phyloP scores from a whole-genome alignment of 148 eudicot genomes.

The Rhododendron molle region DNA sequence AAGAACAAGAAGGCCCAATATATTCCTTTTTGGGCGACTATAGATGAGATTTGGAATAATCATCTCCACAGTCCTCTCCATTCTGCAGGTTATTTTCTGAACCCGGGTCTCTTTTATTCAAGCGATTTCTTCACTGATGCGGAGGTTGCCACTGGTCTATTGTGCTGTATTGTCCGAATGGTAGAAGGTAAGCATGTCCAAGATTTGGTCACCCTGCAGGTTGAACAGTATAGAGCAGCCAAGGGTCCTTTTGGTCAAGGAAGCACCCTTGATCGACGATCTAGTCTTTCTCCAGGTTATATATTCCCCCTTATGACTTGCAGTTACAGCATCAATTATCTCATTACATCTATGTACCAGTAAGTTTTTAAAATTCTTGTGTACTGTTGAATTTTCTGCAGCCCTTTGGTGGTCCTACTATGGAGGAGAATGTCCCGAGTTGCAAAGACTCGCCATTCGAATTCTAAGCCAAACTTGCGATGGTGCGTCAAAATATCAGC shows the following conservation, averaged over 20 bases:
- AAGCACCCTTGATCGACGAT: constrained; percentile 16
- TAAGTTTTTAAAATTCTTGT: not conserved
- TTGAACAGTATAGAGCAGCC: constrained; percentile 29
- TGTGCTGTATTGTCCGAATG: constrained; percentile 38
- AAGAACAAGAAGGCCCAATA: constrained; percentile 28
- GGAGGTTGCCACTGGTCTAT: constrained; percentile 51
- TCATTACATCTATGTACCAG: not conserved
- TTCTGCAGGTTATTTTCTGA: constrained; percentile 57
- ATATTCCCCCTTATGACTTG: not conserved
- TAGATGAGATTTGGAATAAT: constrained; percentile 62
- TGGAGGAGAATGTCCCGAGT: constrained; percentile 56
- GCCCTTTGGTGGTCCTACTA: constrained; percentile 56
- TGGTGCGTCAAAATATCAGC: constrained; percentile 50
- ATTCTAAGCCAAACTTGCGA: constrained; percentile 62
- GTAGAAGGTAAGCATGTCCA: constrained; percentile 21
- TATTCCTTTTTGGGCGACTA: constrained; percentile 41
- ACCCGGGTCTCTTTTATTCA: constrained; percentile 37
- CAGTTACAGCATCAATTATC: not conserved
- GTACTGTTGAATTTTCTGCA: constrained; percentile 23
- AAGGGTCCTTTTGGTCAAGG: constrained; percentile 38
- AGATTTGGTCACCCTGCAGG: constrained; percentile 33
- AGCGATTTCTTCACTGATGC: constrained; percentile 39
- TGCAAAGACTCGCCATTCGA: constrained; percentile 51
- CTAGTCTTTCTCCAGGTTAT: constrained; percentile 51
- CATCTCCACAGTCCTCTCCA: constrained; percentile 65